Conservation (phyloP, 169 alveolate genomes). For the Condylostoma magnum region DNA sequence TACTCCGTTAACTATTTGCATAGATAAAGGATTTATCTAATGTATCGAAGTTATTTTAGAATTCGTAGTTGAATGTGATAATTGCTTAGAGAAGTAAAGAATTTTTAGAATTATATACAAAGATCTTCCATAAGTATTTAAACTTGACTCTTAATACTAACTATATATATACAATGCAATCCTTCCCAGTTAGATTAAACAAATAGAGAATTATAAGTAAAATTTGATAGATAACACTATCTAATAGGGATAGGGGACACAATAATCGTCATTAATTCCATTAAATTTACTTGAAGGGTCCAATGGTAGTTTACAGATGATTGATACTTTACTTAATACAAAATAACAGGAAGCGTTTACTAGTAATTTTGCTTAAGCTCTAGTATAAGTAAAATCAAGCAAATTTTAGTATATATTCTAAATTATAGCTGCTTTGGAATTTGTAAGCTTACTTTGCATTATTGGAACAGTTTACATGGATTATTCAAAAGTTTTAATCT, state of each 20-base stretch:
- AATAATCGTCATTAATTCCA: too few species aligned
- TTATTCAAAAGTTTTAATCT: too few species aligned
- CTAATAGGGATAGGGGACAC: too few species aligned
- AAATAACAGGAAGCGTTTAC: neutral
- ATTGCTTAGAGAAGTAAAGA: neutral
- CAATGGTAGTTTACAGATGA: neutral
- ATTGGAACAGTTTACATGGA: too few species aligned
- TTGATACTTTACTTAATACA: neutral
- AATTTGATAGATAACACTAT: too few species aligned
- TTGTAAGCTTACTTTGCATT: neutral
- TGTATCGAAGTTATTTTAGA: neutral
- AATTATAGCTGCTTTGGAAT: neutral
- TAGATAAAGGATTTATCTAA: neutral
- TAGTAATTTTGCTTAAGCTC: constrained; percentile 13
- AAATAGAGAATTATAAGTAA: neutral
- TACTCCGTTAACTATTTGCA: neutral
- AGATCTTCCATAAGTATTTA: neutral
- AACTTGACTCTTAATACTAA: neutral
- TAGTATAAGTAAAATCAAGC: constrained; percentile 7
- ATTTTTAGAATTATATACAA: neutral
- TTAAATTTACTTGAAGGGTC: constrained; percentile 22
- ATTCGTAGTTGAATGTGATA: neutral
- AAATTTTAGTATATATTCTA: neutral
- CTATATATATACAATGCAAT: neutral
- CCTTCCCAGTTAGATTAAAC: neutral